These are phyloP conservation scores for Salisapilia sapeloensis DNA, from an alignment of 352 stramenopile species.

Conservation along the genomic window DNA sequence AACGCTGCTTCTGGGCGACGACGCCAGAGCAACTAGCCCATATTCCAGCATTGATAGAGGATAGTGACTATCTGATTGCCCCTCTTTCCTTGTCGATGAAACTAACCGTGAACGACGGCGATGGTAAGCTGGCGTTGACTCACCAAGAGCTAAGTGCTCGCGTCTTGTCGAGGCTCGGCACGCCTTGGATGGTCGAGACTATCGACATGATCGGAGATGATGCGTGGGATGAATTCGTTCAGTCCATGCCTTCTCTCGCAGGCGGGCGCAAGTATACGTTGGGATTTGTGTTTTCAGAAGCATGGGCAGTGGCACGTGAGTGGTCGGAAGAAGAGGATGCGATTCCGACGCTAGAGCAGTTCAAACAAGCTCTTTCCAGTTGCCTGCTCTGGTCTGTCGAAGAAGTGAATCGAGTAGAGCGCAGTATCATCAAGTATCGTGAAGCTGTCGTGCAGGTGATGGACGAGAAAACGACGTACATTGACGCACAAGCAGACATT, in stretches of 20 bases:
- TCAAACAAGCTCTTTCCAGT: constrained; percentile 52
- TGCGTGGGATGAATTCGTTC: constrained; percentile 48
- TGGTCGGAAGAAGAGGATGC: constrained; percentile 59
- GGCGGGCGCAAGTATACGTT: constrained; percentile 64
- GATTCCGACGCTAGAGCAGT: constrained; percentile 49
- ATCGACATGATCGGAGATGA: constrained; percentile 55
- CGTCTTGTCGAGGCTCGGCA: constrained; percentile 53
- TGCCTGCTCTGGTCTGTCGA: constrained; percentile 55
- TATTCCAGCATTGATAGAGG: constrained; percentile 16
- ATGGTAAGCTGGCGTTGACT: constrained; percentile 62
- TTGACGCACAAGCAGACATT: constrained; percentile 50
- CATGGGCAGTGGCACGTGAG: constrained; percentile 62
- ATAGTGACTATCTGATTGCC: constrained; percentile 47
- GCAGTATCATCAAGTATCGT: constrained; percentile 47
- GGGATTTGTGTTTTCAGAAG: constrained; percentile 72
- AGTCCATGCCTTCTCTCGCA: constrained; percentile 49
- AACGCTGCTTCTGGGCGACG: constrained; percentile 28
- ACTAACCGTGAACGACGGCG: constrained; percentile 64
- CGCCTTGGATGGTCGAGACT: constrained; percentile 60
- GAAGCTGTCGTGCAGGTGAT: constrained; percentile 71
- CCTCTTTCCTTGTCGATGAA: constrained; percentile 64
- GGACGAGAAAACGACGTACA: constrained; percentile 80
- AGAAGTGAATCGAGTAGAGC: constrained; percentile 40
- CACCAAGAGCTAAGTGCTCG: constrained; percentile 54
- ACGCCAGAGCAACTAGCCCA: constrained; percentile 3